Base-by-base conservation (phyloP, 805 yeast species). In the Barnettozyma siamensis region DNA sequence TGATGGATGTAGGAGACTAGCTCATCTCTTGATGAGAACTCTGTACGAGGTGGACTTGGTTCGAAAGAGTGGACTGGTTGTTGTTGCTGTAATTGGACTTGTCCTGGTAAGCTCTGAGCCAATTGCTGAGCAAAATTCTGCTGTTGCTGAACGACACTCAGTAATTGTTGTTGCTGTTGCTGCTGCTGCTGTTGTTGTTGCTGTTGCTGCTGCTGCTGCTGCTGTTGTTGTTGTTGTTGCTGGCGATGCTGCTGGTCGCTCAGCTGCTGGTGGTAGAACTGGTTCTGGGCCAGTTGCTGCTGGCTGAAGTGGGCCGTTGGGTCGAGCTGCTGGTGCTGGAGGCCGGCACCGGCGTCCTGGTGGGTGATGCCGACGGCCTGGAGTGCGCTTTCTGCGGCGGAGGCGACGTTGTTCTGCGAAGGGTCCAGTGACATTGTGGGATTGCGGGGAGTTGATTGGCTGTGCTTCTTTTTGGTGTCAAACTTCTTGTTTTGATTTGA, bases 1-100 rank as follows among this genome's bases (percentile, higher is more conserved):
- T 46, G 51, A 36, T 55, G 61, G 38, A 57, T 53, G 35, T 57
- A 57, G 3, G 49, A 31, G 19, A 55, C 50, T 24, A 57, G 35
- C 31, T 53, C 55, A 3, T 55, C 50, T 35, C 59, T 48, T 7
- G 53, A 15, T 11, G 18, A 27, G 31, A 57, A 57, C 31, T 57
- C 61, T 1, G 50, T 36, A 37, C 48, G 54, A 9, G 56, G 51
- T 20, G 47, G 46, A 40, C 51, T 35, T 15, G 54, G 52, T 28
- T 51, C 55, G 34, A 57, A 42, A 5, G 12, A 13, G 6, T 26
- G 29, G 12, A 8, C n/a, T 26, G 8, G 29, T 26, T 26, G 29
- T 11, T 26, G 29, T 17, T 37, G 39, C 8, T 26, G 31, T 7
- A 26, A 38, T 12, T 32, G 35, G n/a, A 21, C 34, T 24, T 39